Evolutionary conservation across 352 stramenopile species (phyloP).

Genomic region (Halophytophthora polymorphica): DNA sequence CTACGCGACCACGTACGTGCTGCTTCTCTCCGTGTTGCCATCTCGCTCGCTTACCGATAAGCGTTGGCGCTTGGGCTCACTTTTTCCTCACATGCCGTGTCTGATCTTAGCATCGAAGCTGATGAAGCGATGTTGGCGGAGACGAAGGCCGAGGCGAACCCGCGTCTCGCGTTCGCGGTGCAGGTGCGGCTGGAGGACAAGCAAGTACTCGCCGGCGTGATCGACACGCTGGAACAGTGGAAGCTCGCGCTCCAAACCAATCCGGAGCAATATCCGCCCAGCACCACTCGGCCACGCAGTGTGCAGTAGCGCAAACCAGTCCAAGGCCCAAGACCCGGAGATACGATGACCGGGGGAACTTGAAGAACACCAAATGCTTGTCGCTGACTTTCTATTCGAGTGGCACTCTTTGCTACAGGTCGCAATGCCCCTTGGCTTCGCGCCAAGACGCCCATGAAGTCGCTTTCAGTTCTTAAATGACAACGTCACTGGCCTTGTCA

Average conservation of each 20-base stretch:
- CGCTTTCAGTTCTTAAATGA: background rate
- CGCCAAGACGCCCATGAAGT: background rate
- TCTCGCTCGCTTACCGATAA: background rate
- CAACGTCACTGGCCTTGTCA: too few relatives aligned
- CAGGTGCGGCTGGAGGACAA: conserved; percentile 54
- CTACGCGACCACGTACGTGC: conserved; percentile 49
- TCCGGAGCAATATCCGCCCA: conserved; percentile 32
- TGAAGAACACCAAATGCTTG: background rate
- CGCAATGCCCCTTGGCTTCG: too few relatives aligned
- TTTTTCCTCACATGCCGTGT: background rate
- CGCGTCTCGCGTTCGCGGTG: conserved; percentile 29
- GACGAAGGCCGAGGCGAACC: conserved; percentile 16
- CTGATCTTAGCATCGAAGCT: conserved; percentile 35
- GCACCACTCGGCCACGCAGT: conserved; percentile 14
- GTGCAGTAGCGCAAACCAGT: conserved; percentile 1
- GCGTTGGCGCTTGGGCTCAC: background rate
- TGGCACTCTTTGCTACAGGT: conserved; percentile 2
- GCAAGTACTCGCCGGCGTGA: conserved; percentile 32
- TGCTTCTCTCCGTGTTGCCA: background rate
- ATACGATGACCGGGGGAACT: background rate
- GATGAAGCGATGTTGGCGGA: conserved; percentile 32
- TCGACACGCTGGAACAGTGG: conserved; percentile 40
- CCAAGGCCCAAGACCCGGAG: background rate
- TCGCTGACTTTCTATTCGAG: conserved; percentile 2
- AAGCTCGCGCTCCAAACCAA: conserved; percentile 27